A percentile compares a stretch with the other conserved stretches of the same genome.
Conservation (phyloP, 306 rosid genomes). For the Cotoneaster glaucophyllus region DNA sequence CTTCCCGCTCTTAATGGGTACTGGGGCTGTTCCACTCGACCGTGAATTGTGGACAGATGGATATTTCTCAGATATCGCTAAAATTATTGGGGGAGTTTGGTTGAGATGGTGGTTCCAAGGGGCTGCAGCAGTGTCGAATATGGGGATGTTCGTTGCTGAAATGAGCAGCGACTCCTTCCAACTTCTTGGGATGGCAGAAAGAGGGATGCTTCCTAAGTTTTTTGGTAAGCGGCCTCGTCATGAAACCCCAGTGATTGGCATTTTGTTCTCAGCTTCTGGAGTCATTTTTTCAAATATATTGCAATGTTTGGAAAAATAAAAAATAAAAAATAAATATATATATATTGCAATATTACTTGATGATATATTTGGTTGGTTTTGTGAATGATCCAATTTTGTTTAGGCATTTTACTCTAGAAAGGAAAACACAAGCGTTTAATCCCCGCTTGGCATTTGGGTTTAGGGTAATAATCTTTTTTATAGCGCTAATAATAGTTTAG, state of each 20-base stretch:
- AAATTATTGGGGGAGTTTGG: slow-evolving; percentile 82
- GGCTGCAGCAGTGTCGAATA: slow-evolving; percentile 87
- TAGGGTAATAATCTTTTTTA: too few relatives aligned
- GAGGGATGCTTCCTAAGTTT: slow-evolving; percentile 82
- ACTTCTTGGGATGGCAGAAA: slow-evolving; percentile 93
- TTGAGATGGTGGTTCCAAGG: slow-evolving; percentile 71
- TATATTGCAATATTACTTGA: too few relatives aligned
- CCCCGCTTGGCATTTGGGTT: too few relatives aligned
- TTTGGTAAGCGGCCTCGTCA: slow-evolving; percentile 62
- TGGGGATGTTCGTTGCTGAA: slow-evolving; percentile 96
- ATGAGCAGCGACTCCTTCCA: slow-evolving; percentile 92
- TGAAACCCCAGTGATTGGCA: slow-evolving; percentile 79
- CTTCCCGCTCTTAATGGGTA: slow-evolving; percentile 74
- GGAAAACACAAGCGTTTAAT: too few relatives aligned
- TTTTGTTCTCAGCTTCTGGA: slow-evolving; percentile 82
- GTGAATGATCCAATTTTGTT: too few relatives aligned
- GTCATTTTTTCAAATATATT: too few relatives aligned
- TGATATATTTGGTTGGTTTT: too few relatives aligned
- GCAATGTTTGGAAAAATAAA: too few relatives aligned
- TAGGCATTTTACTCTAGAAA: too few relatives aligned
- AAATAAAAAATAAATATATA: too few relatives aligned
- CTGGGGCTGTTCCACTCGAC: slow-evolving; percentile 61
- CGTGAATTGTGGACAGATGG: slow-evolving; percentile 72
- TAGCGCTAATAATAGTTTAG: background rate
- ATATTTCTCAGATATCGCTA: slow-evolving; percentile 69